A percentile compares a stretch with the other conserved stretches of the same genome.
phyloP scores from a whole-genome alignment of 495 filamentous ascomycete genomes.

The Endocarpon pusillum region DNA sequence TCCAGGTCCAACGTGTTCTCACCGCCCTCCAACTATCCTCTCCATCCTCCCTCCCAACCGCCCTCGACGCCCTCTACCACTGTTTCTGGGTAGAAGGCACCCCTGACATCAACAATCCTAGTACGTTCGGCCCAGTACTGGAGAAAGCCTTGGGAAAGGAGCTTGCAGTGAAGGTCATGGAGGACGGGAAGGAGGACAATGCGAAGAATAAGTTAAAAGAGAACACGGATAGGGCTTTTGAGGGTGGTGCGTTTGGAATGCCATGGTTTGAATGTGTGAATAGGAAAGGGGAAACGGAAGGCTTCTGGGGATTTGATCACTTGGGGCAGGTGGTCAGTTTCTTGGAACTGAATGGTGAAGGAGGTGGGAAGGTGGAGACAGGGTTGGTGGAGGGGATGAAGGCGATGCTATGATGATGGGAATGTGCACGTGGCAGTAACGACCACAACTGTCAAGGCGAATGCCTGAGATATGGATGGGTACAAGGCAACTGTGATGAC shows the following conservation, averaged over 20 bases:
- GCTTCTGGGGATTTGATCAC: slow-evolving; percentile 57
- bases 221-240: slow-evolving; percentile 42
- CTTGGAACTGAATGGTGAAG: slow-evolving; percentile 40
- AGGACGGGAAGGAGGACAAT: slow-evolving; percentile 18
- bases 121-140: slow-evolving; percentile 29
- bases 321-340: slow-evolving; percentile 45
- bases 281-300: slow-evolving; percentile 37
- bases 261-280: slow-evolving; percentile 57
- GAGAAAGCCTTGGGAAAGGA: slow-evolving; percentile 31
- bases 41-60: slow-evolving; percentile 26
- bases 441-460: too few relatives aligned
- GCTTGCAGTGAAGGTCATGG: slow-evolving; percentile 24
- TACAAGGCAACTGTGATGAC: too few relatives aligned
- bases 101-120: slow-evolving; percentile 29
- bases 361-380: too few relatives aligned
- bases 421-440: too few relatives aligned
- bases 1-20: slow-evolving; percentile 32
- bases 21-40: slow-evolving; percentile 19
- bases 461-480: too few relatives aligned
- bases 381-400: too few relatives aligned
- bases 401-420: too few relatives aligned
- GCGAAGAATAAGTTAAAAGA: too few relatives aligned
- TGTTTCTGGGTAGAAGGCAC: slow-evolving; percentile 39
- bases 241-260: slow-evolving; percentile 49
- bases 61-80: slow-evolving; percentile 34